Evolutionary conservation across 163 green algal species (phyloP).

Genomic region (Chlamydomonas reinhardtii): DNA sequence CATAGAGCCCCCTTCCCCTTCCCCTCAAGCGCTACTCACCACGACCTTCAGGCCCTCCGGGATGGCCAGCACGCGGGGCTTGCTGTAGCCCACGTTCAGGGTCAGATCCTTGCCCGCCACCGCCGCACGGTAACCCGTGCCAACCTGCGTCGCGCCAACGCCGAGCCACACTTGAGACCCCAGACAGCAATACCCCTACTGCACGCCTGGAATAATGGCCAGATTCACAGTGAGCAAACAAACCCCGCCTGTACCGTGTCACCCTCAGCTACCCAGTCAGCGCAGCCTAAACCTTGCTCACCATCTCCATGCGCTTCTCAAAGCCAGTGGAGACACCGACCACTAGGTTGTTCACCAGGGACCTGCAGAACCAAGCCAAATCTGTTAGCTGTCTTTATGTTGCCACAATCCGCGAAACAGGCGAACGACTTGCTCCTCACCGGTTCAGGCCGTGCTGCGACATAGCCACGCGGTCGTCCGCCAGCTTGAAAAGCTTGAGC

Average conservation of each 20-base stretch:
- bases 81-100: conserved; percentile 93
- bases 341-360: conserved; percentile 95
- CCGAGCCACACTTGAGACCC: neutral
- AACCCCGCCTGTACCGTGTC: too few species aligned
- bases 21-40: conserved; percentile 46
- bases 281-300: too few species aligned
- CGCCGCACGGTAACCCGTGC: conserved; percentile 94
- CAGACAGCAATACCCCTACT: too few species aligned
- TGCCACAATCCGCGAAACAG: too few species aligned
- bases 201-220: too few species aligned
- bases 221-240: too few species aligned
- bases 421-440: conserved; percentile 52
- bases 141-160: conserved; percentile 60
- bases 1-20: too few species aligned
- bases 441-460: conserved; percentile 83
- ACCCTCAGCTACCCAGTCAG: too few species aligned
- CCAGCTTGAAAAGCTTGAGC: conserved; percentile 71
- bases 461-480: conserved; percentile 74
- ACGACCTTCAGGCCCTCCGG: conserved; percentile 80
- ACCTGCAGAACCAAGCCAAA: too few species aligned
- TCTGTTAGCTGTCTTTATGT: too few species aligned
- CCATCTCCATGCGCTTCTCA: conserved; percentile 88
- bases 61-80: conserved; percentile 91
- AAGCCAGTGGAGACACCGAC: conserved; percentile 90
- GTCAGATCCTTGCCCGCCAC: conserved; percentile 84